Conservation (phyloP, 2,329 filamentous ascomycete genomes). For the Ophiocordyceps camponoti-rufipedis region DNA sequence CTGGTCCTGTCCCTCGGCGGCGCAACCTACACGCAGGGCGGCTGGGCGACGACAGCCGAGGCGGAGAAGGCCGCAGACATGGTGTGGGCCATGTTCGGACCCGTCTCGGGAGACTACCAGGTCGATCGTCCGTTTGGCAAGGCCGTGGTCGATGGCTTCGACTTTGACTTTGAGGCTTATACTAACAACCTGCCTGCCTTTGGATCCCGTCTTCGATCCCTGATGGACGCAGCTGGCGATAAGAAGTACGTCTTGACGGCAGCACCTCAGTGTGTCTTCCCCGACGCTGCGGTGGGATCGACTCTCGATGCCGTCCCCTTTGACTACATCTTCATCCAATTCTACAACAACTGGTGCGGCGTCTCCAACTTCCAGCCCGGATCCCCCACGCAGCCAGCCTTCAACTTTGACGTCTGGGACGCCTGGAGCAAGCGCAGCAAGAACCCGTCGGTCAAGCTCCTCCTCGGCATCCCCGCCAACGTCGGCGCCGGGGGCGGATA, state of each 20-base stretch:
- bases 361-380: conserved; percentile 29
- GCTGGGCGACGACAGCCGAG: conserved; percentile 33
- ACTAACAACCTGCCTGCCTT: conserved; percentile 43
- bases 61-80: conserved; percentile 39
- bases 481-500: conserved; percentile 38
- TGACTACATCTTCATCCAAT: conserved; percentile 45
- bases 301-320: conserved; percentile 38
- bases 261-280: conserved; percentile 50
- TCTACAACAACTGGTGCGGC: conserved; percentile 54
- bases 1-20: conserved; percentile 57
- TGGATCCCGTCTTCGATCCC: conserved; percentile 33
- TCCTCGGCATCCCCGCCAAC: conserved; percentile 42
- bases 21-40: conserved; percentile 49
- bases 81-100: conserved; percentile 56
- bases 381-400: conserved; percentile 26
- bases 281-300: conserved; percentile 38
- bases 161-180: conserved; percentile 53
- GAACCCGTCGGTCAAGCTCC: conserved; percentile 41
- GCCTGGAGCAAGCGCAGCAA: conserved; percentile 41
- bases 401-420: conserved; percentile 48
- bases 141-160: conserved; percentile 54
- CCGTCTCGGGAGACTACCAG: conserved; percentile 19
- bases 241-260: conserved; percentile 40
- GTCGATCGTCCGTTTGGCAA: conserved; percentile 47
- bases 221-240: conserved; percentile 34